Conservation (phyloP, 23 red algal genomes). For the Pyropia haitanensis region DNA sequence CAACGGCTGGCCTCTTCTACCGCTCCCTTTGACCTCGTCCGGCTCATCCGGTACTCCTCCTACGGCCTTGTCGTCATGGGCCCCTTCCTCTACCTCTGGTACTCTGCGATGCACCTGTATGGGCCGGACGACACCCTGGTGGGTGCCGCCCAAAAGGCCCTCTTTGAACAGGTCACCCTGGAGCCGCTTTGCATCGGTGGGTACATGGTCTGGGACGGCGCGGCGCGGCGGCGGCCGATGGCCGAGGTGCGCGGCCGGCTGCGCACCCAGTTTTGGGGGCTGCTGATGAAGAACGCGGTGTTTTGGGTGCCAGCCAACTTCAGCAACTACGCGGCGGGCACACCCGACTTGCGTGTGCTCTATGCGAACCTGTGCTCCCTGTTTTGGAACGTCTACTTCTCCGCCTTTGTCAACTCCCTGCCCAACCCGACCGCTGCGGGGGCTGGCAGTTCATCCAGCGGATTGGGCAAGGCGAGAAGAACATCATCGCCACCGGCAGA, state of each 20-base stretch:
- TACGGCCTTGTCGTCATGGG: constrained; percentile 67
- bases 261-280: constrained; percentile 18
- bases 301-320: constrained; percentile 79
- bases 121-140: constrained; percentile 47
- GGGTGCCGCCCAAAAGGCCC: constrained; percentile 30
- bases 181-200: constrained; percentile 52
- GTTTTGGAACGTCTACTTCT: constrained; percentile 81
- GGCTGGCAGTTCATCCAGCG: background rate
- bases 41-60: constrained; percentile 40
- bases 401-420: constrained; percentile 33
- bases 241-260: background rate
- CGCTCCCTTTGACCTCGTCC: constrained; percentile 18
- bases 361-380: constrained; percentile 73
- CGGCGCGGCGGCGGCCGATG: constrained; percentile 20
- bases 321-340: constrained; percentile 68
- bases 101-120: constrained; percentile 45
- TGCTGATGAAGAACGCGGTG: constrained; percentile 52
- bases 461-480: too few relatives aligned
- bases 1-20: constrained; percentile 24
- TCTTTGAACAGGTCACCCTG: constrained; percentile 67
- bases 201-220: constrained; percentile 50
- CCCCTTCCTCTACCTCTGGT: constrained; percentile 64
- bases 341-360: constrained; percentile 65
- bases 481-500: too few relatives aligned
- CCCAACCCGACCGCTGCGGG: background rate